Evolutionary conservation across 768 basidiomycete species (phyloP), one percentile per base, ranked within the genome.

Genomic region (Boletus sp.): DNA sequence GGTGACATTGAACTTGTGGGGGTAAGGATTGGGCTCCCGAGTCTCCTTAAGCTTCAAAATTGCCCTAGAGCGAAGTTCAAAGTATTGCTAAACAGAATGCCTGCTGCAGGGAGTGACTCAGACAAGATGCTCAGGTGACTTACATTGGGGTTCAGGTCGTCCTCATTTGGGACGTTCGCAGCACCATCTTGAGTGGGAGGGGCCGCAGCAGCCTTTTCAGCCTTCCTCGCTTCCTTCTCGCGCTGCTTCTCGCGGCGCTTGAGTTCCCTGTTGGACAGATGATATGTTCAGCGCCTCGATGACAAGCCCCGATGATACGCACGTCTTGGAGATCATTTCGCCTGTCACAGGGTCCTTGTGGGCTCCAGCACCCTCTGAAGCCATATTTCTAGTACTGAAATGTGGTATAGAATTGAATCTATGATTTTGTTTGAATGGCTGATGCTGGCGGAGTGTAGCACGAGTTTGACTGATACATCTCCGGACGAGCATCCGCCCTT

Each of bases 291-390:
- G 40, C 17, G 30, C 37, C 21, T 53, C 58, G 56, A 59, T 54
- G 51, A 35, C 43, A 38, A 56, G 62, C 41, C 41, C 55, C 29
- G 47, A 46, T 19, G 25, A 40, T 19, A 80, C 86, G 55, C 50
- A 96, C 96, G 82, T 81, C 84, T 99, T 99, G 75, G 93, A 97
- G 66, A 99, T 85, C 87, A 97, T 81, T 74, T 98, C 95, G 34
- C 94, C 95, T 0, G 96, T 97, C 58, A 93, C 82, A 39, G 88
- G 88, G 70, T 93, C 90, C 79, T 84, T 85, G 68, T 80, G 82
- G 15, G 60, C 57, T 46, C 33, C 72, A 7, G 68, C 54, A 17
- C 58, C 52, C 35, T 77, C 77, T 37, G 75, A 46, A 2, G 75
- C 70, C 78, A 79, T 79, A 3, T 33, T 71, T 63, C 64, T 59